Base-by-base conservation (phyloP, 1,284 basidiomycete species). In the Jaminaea rosea region DNA sequence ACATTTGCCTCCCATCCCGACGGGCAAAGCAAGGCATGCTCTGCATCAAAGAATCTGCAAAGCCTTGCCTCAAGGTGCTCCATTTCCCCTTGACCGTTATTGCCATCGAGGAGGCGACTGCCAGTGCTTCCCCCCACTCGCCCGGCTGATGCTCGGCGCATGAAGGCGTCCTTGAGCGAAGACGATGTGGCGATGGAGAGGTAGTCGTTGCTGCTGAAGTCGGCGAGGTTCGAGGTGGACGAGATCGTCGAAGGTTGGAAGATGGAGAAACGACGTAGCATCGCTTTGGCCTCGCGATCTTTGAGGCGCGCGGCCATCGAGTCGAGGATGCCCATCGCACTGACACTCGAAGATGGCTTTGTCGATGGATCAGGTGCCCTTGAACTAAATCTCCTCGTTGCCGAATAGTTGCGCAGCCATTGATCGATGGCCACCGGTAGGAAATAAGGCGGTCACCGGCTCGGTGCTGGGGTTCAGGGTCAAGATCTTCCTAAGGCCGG, bases 1-100 rank as follows among this genome's bases (percentile, higher is more conserved):
- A 85, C 85, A 69, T 97, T 97, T 15, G 93, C 91, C 74, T 96
- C 91, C 75, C 86, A 96, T 0, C 92, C 93, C 0, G 87, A 90
- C 75, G 91, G 93, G 81, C 94, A 96, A 15, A 97, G 79, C 10
- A 97, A 78, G 0, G 63, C 62, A 0, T 82, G 76, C 10, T 55
- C 48, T 4, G 62, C 55, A 6, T 49, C 50, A 51, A 73, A 70
- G 44, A 65, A 60, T 5, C 17, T 4, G 1, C 63, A 60, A 5
- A 72, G 53, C 4, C 62, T 51, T 17, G 24, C n/a, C 45, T 73
- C 71, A 9, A 69, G 52, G 31, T 42, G 19, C 5, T 42, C 39
- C 19, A 42, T 23, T 21, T 42, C 39, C 4, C 39, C 39, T 8
- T 8, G 15, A 23, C 39, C 39, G 13, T 42, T 42, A 29, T 90